Base-by-base conservation (phyloP, 2,329 filamentous ascomycete genomes). In the Fusarium pseudocircinatum region DNA sequence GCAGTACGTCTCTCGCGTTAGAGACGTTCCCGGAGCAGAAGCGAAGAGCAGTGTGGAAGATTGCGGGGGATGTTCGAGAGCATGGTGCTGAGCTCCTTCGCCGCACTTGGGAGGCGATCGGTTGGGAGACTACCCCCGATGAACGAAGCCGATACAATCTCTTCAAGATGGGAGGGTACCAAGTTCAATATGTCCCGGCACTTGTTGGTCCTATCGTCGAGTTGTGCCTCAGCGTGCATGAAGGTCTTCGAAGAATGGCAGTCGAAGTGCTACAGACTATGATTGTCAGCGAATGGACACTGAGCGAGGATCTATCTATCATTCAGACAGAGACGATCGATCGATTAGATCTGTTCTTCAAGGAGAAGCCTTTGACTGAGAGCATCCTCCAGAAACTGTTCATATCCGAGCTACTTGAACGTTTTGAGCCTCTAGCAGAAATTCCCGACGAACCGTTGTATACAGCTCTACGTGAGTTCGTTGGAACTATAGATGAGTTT, bases 1-100 rank as follows among this genome's bases (percentile, higher is more conserved):
- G 94, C 10, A 98, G 95, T 78, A 91, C 95, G 40, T 94, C 93
- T 1, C 87, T 99, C 26, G 95, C 96, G 0, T 88, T 99, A 42
- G 96, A 99, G 80, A 97, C 95, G 0, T 98, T 98, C 79, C 95
- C 96, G 0, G 97, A 99, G 81, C 96, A 99, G 83, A 99, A 98
- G 84, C 88, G 96, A 50, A 88, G 96, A 62, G 96, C 96, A 2
- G 96, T 98, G 3, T 99, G 97, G 96, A 99, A 98, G 84, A 98
- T 99, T 79, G 96, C 96, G 8, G 96, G 96, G 11, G 97, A 99
- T 83, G 94, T 99, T 57, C 90, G 96, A 63, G 95, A 98, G 81
- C 89, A 94, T 73, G 96, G 97, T 22, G 96, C 96, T 8, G 93
- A 96, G 57, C 86, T 99, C 14, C 85, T 99, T 39, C 90, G 93